Evolutionary conservation across 1,139 yeast genomes (phyloP), one percentile per base, ranked within the genome.

Genomic region (Kurtzmaniella quercitrusa): DNA sequence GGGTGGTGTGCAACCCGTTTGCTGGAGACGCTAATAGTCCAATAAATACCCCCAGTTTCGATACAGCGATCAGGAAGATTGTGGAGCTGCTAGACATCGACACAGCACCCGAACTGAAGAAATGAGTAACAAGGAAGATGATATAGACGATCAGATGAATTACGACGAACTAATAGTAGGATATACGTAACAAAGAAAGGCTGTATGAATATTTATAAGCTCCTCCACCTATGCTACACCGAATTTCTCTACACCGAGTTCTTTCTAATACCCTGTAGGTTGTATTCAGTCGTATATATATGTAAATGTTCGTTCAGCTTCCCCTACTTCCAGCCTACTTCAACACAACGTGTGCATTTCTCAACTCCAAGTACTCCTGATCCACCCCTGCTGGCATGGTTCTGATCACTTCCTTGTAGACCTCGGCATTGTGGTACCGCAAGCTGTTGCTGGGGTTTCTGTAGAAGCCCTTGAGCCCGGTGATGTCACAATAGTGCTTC

Each of bases 301-400:
- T n/a, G n/a, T n/a, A n/a, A n/a, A n/a, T n/a, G n/a, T n/a, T n/a
- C n/a, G n/a, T n/a, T n/a, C n/a, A n/a, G n/a, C n/a, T n/a, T n/a
- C n/a, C n/a, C n/a, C n/a, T n/a, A n/a, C n/a, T n/a, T n/a, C n/a
- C n/a, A n/a, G n/a, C 29, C 79, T 55, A 72, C 56, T 72, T 83
- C 59, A 91, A 72, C 8, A 91, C 80, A 18, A 91, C 91, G 59
- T 90, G 86, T 36, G 96, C 98, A 40, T 89, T 90, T 53, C 98
- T 75, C 50, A 93, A 70, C 53, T 87, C 86, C 58, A 93, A 71
- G 60, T 90, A 93, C 61, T 89, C 95, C 64, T 93, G 98, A 64
- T 93, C 98, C 16, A 86, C 88, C 23, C 97, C 96, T 1, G 95
- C 86, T 1, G 91, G 84, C 81, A 93, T 79, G 49, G 81, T 79